Evolutionary conservation across 768 basidiomycete species (phyloP), one percentile per base, ranked within the genome.

Genomic region (Phlebiopsis gigantea): DNA sequence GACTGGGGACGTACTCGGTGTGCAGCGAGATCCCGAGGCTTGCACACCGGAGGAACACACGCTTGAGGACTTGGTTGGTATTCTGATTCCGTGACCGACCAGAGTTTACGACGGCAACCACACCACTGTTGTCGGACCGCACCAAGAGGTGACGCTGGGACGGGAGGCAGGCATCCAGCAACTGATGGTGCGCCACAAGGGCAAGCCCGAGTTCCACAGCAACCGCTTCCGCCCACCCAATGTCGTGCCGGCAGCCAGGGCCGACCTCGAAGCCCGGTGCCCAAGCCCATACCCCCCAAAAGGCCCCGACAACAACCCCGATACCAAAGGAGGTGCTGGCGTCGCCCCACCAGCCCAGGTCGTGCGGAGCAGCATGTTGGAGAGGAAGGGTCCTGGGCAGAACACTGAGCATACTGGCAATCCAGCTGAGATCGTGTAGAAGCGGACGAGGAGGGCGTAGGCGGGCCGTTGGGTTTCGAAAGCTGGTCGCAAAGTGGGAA

Each of bases 221-320:
- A 0, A 73, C 66, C 2, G 70, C 69, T 53, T 76, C 73, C 24
- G 74, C 74, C 74, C 74, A 75, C 0, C 69, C 71, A 39, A 75
- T 75, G 61, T 73, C 66, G 67, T n/a, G 24, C 0, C 49, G 17
- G n/a, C 55, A 26, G 0, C 53, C 19, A 0, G 69, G 72, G 0
- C 73, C 71, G 1, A 72, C 70, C 0, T 14, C 8, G n/a, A 72
- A 59, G 0, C 70, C 71, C 7, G 57, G 54, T 0, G 68, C 65
- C 63, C 64, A 72, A 0, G 21, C 4, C 73, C 72, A 75, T 0
- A 60, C 66, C 1, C 53, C 69, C 69, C 68, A 76, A 21, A 44
- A 54, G 1, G 6, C 17, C 1, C 60, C 63, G 4, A 76, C 51
- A 0, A 68, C 62, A 0, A 76, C 61, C 0, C 73, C 70, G 29